Conservation (phyloP, 257 asterid species). For the Perilla frutescens region DNA sequence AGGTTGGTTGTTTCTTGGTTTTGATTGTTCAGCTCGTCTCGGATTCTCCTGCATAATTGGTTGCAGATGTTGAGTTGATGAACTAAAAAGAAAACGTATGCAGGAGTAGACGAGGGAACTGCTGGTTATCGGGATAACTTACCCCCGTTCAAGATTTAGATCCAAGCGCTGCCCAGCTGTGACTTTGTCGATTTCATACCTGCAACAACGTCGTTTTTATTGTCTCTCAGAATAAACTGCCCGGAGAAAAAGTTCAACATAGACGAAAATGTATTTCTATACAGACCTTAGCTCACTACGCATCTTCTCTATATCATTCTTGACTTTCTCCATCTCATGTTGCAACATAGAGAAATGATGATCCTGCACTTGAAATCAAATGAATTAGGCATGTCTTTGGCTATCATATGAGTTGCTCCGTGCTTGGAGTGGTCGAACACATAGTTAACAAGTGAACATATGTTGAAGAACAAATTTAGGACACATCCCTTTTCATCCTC, state of each 20-base stretch:
- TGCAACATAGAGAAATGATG: constrained; percentile 87
- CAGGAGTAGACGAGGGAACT: background rate
- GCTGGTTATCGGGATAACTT: constrained; percentile 25
- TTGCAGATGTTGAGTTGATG: background rate
- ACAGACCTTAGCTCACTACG: constrained; percentile 85
- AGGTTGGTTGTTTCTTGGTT: constrained; percentile 88
- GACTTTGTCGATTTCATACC: constrained; percentile 94
- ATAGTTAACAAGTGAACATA: background rate
- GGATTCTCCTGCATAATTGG: constrained; percentile 75
- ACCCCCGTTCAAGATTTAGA: constrained; percentile 95
- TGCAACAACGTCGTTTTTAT: constrained; percentile 43
- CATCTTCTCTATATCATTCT: constrained; percentile 85
- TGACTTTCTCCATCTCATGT: constrained; percentile 86
- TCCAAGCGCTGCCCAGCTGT: constrained; percentile 97
- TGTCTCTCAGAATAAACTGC: constrained; percentile 23
- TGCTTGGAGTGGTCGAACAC: background rate
- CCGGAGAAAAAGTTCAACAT: constrained; percentile 6
- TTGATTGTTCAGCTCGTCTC: constrained; percentile 85
- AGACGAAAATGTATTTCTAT: background rate
- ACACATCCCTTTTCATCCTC: background rate
- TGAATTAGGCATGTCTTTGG: constrained; percentile 17
- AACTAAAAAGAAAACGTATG: background rate
- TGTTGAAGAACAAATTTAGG: constrained; percentile 12
- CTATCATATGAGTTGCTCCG: constrained; percentile 22
- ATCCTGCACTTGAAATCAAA: constrained; percentile 61